Base-by-base conservation (phyloP, 225 moss, liverwort and hornwort species). In the Bryoerythrophyllum caledonicum region DNA sequence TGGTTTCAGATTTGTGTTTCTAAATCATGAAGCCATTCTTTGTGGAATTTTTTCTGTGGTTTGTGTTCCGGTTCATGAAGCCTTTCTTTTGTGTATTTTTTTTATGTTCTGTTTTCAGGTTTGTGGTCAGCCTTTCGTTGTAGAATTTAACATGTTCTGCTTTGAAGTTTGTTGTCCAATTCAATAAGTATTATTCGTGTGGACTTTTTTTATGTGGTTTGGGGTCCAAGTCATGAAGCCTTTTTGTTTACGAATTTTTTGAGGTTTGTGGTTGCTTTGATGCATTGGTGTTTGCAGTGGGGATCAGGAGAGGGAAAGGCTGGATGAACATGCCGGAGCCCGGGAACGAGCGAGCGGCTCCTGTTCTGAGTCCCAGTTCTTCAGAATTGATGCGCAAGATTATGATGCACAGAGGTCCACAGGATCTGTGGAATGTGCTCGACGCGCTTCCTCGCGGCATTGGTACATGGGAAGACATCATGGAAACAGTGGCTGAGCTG, bases 321-420 rank as follows among this genome's bases (percentile, higher is more conserved):
- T 99, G 97, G 95, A 76, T 86, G n/a, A 88, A 85, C 34, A 86
- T 81, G 77, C 86, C 91, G 7, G 91, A 89, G 78, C 76, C 84
- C 15, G 84, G 85, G 34, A 77, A 78, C 51, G 82, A 86, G 32
- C 74, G 89, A 23, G 79, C 87, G 32, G 86, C 87, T 72, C 80
- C 86, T 67, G 81, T 90, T 15, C 76, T 95, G 79, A 93, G 86
- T 74, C 97, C 93, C 20, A 68, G 75, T 80, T 91, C 93, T 71
- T 83, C 86, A 26, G 78, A 60, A 46, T 73, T 99, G 35, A 82
- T 91, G 63, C 89, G 97, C 26, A 82, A 28, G 30, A 70, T 99
- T 30, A 75, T 75, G 71, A 62, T 80, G 63, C 93, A 92, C 75
- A 77, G 55, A 37, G 86, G 81, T 59, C 80, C 86, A 10, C 79